Evolutionary conservation across 768 basidiomycete genomes (phyloP), one percentile per base, ranked within the genome.

Genomic region (Favolaschia claudopus): DNA sequence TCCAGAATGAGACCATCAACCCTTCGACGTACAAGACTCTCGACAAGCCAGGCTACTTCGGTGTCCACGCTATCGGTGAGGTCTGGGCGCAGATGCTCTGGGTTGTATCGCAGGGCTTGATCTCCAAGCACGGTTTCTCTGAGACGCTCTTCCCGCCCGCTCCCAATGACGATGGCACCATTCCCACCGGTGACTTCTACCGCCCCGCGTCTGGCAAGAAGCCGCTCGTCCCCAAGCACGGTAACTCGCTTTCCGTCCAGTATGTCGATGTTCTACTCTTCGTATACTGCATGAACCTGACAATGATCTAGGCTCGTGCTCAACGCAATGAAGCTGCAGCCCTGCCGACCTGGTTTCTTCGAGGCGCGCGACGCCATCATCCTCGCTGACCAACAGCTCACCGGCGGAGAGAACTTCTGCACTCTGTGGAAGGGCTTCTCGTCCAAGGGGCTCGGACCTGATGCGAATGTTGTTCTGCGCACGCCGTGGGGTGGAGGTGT

Each of bases 401-500:
- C 96, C 4, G 92, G 88, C 14, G 96, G 96, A 4, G 93, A 95
- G 84, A 99, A 99, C 81, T 79, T 82, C 66, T 99, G 96, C 73
- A 79, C 80, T 14, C 75, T 99, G 62, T 98, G 95, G 95, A 76
- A 82, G 55, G 93, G 86, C 38, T 99, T 98, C 71, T 83, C 92
- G 7, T 75, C 83, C 65, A 82, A 93, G 32, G 96, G 96, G 1
- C 75, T 99, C 43, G 96, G 96, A 4, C 70, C 77, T 12, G 88
- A 95, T 66, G 92, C 96, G 4, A 76, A 64, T 15, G 85, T 98
- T 36, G 77, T 84, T 28, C 90, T 92, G 48, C 78, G 83, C 57
- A 93, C 92, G 8, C 95, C 94, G 17, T 97, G 95, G 95, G 95
- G 95, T 68, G 93, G 94, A 83, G 95, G 95, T 57, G 76, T 92